Conservation (phyloP, 2,329 filamentous ascomycete genomes). For the Pseudocercospora musae region DNA sequence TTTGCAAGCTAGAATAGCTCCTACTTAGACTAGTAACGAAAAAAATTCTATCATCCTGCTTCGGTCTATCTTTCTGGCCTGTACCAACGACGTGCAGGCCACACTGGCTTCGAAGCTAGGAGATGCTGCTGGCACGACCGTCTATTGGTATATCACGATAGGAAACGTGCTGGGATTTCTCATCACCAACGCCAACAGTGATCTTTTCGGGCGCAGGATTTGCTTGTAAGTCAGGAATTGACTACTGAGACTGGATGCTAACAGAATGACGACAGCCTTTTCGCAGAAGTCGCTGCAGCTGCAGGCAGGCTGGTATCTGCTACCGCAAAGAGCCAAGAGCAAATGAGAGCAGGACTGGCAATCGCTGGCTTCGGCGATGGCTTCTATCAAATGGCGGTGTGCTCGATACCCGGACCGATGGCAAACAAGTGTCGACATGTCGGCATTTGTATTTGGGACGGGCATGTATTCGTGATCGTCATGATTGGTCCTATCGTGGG, state of each 20-base stretch:
- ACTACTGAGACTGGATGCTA: not conserved
- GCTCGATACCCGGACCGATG: constrained; percentile 27
- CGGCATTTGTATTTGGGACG: constrained; percentile 23
- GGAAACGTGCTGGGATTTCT: constrained; percentile 9
- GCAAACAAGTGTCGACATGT: constrained; percentile 28
- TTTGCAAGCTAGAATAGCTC: no score
- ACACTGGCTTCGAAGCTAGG: constrained; percentile 9
- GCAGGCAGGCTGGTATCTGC: constrained; percentile 15
- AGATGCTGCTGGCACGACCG: constrained; percentile 2
- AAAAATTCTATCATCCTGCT: constrained; percentile 14
- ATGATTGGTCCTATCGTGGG: constrained; percentile 47
- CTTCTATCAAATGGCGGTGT: constrained; percentile 22
- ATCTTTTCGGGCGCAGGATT: constrained; percentile 9
- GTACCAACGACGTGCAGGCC: constrained; percentile 11
- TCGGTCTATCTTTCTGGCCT: constrained; percentile 15
- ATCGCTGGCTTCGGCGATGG: constrained; percentile 15
- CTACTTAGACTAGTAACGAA: no score
- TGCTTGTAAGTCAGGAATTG: not conserved
- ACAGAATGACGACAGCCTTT: constrained; percentile 1
- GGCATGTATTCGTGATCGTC: constrained; percentile 43
- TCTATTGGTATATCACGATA: constrained; percentile 13
- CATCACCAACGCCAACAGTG: constrained; percentile 9
- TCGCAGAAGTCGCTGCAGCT: constrained; percentile 14
- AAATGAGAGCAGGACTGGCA: constrained; percentile 14
- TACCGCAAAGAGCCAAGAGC: constrained; percentile 7